These are phyloP conservation scores for Rosa rugosa DNA, from an alignment of 306 rosid species.

Conservation along the genomic window DNA sequence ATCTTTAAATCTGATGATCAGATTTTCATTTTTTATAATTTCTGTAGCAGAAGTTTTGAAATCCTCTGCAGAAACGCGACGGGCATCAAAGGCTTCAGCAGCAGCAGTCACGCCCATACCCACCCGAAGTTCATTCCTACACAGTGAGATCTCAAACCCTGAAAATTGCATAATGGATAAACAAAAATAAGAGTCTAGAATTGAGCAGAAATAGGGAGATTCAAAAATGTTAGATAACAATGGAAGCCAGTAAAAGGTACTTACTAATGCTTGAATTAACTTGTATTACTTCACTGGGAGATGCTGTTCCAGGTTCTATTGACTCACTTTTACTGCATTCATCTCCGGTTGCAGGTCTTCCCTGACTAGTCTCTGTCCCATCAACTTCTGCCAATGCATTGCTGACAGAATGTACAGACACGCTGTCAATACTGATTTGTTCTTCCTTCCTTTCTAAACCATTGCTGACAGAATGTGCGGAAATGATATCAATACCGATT, in stretches of 20 bases:
- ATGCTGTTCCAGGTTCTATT: conserved; percentile 36
- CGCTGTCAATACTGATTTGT: background rate
- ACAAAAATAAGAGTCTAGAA: conserved; percentile 25
- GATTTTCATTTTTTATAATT: conserved; percentile 64
- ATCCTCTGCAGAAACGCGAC: conserved; percentile 52
- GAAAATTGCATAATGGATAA: conserved; percentile 29
- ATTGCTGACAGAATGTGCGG: conserved; percentile 18
- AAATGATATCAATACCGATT: conserved; percentile 19
- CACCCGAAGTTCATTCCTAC: conserved; percentile 66
- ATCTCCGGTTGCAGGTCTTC: conserved; percentile 29
- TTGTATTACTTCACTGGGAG: conserved; percentile 39
- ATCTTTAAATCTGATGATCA: conserved; percentile 59
- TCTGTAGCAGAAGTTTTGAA: conserved; percentile 61
- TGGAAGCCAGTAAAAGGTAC: conserved; percentile 23
- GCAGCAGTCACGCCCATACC: conserved; percentile 86
- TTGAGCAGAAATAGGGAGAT: conserved; percentile 19
- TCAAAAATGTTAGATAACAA: conserved; percentile 29
- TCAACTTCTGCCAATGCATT: conserved; percentile 28
- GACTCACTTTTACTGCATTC: conserved; percentile 32
- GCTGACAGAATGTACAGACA: conserved; percentile 19
- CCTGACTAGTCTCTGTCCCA: conserved; percentile 32
- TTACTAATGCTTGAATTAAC: conserved; percentile 41
- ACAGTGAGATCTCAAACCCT: conserved; percentile 89
- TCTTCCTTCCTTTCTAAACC: background rate
- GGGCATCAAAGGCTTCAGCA: conserved; percentile 69